Evolutionary conservation across 2,329 filamentous ascomycete genomes (phyloP).

Genomic region (Hymenoscyphus infarciens): DNA sequence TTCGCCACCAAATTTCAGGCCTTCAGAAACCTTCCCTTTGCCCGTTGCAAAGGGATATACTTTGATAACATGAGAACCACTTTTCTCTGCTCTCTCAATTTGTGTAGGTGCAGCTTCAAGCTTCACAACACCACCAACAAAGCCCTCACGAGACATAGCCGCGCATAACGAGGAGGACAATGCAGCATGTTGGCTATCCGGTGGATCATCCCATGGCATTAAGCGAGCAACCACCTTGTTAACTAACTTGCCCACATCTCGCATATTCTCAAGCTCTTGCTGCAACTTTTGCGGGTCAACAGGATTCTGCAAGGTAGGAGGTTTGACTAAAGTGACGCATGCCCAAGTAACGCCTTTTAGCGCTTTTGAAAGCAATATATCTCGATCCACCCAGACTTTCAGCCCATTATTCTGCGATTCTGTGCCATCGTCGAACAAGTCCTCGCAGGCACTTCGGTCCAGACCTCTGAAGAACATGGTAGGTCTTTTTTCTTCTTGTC

Average conservation of each 20-base stretch:
- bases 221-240: slow-evolving; percentile 73
- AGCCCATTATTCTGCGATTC: slow-evolving; percentile 56
- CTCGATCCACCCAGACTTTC: slow-evolving; percentile 80
- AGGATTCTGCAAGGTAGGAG: slow-evolving; percentile 69
- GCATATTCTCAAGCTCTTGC: slow-evolving; percentile 61
- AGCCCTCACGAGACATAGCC: slow-evolving; percentile 64
- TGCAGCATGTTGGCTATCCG: slow-evolving; percentile 74
- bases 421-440: slow-evolving; percentile 69
- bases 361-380: slow-evolving; percentile 66
- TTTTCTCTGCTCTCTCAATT: slow-evolving; percentile 45
- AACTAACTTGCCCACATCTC: slow-evolving; percentile 53
- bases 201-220: slow-evolving; percentile 78
- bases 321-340: slow-evolving; percentile 80
- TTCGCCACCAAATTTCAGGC: slow-evolving; percentile 83
- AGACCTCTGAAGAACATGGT: slow-evolving; percentile 77
- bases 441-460: slow-evolving; percentile 63
- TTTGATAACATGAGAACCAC: slow-evolving; percentile 55
- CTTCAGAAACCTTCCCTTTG: slow-evolving; percentile 54
- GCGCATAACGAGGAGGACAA: slow-evolving; percentile 75
- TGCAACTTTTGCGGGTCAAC: slow-evolving; percentile 65
- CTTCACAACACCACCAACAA: slow-evolving; percentile 84
- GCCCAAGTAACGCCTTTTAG: slow-evolving; percentile 76
- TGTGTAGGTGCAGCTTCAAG: slow-evolving; percentile 70
- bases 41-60: slow-evolving; percentile 72
- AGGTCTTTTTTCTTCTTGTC: slow-evolving; percentile 63